Evolutionary conservation across 2,329 filamentous ascomycete species (phyloP).

Genomic region (Calonectria fujianensis): DNA sequence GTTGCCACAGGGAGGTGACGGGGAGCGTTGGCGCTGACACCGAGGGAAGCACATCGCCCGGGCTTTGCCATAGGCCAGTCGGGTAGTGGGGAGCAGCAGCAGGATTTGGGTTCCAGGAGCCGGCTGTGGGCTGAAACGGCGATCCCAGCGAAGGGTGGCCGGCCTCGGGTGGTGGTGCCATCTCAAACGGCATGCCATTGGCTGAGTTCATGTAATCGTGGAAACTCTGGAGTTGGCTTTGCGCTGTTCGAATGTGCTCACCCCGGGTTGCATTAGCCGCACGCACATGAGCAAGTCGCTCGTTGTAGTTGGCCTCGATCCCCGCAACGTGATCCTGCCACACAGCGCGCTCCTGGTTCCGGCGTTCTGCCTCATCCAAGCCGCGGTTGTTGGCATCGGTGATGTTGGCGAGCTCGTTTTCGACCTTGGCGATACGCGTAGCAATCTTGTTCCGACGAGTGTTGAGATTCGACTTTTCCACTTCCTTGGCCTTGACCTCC

Average conservation of each 20-base stretch:
- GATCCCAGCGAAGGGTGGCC: slow-evolving; percentile 53
- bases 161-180: slow-evolving; percentile 47
- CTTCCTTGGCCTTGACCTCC: slow-evolving; percentile 77
- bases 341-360: slow-evolving; percentile 69
- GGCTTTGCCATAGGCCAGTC: slow-evolving; percentile 61
- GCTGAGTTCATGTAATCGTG: slow-evolving; percentile 58
- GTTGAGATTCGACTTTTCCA: slow-evolving; percentile 78
- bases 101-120: slow-evolving; percentile 61
- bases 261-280: slow-evolving; percentile 55
- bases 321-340: slow-evolving; percentile 68
- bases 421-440: slow-evolving; percentile 82
- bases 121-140: slow-evolving; percentile 52
- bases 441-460: slow-evolving; percentile 84
- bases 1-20: slow-evolving; percentile 60
- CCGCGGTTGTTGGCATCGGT: slow-evolving; percentile 80
- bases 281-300: slow-evolving; percentile 64
- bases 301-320: slow-evolving; percentile 68
- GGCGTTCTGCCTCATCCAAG: slow-evolving; percentile 77
- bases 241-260: slow-evolving; percentile 57
- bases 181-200: slow-evolving; percentile 59
- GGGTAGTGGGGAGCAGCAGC: slow-evolving; percentile 60
- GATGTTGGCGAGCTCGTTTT: slow-evolving; percentile 82
- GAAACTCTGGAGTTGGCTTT: slow-evolving; percentile 59
- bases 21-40: slow-evolving; percentile 56
- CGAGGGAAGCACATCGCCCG: slow-evolving; percentile 59